Base-by-base conservation (phyloP, 2,329 filamentous ascomycete genomes). In the Alternaria sp. region DNA sequence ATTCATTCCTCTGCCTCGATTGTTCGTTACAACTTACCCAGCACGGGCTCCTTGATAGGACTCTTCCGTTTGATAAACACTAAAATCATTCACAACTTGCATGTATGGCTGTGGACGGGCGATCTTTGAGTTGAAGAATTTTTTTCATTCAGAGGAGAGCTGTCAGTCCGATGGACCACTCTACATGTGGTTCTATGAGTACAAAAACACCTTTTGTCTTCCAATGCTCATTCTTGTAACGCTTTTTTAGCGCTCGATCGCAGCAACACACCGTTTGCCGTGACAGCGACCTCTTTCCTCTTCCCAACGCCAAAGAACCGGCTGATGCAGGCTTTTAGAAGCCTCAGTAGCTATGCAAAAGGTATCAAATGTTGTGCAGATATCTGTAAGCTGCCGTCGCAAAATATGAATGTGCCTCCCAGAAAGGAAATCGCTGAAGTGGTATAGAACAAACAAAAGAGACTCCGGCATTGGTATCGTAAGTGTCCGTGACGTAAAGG, bases 401-500 rank as follows among this genome's bases (percentile, higher is more conserved):
- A 60, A 56, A 56, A 47, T 51, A 36, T 30, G 28, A 56, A 39
- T 20, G 39, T 55, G 53, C 41, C 54, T 88, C 81, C 93, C 86
- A 18, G 81, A 94, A 81, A 89, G 93, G 51, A 94, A 80, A 74
- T 90, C 64, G 67, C 70, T 68, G 51, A 66, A 68, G 73, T 78
- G 76, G 76, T 78, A 78, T 78, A 76, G 67, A 75, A 69, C 65
- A 72, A 63, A 60, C 64, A 64, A 69, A 65, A 65, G 52, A 51
- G 67, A 69, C 68, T 60, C 42, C 53, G 63, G 63, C 73, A 66
- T 76, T 67, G 67, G 66, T 69, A 73, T 78, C 75, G 63, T 78
- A 48, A 70, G 49, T 61, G 69, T 62, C 69, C 68, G 63, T 71
- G 61, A 69, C 63, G 68, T 67, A 61, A 62, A 51, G 41, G 56